Conservation (phyloP, 2,329 filamentous ascomycete genomes). For the Stagonosporopsis vannaccii region DNA sequence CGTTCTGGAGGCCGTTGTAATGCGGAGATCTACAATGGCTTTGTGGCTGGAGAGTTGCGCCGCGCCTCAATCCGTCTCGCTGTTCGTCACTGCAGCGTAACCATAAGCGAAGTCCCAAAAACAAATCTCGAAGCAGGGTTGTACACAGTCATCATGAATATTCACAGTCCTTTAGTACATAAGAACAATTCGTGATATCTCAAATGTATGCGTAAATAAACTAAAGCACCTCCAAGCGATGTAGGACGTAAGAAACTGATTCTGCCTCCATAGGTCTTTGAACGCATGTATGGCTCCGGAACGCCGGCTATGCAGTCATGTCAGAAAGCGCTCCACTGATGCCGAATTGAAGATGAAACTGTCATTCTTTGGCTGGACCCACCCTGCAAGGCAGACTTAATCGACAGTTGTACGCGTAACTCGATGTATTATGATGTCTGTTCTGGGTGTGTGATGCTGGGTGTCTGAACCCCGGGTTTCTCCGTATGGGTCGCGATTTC, state of each 20-base stretch:
- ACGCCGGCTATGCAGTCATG: constrained; percentile 19
- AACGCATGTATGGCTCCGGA: background rate
- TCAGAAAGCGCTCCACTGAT: background rate
- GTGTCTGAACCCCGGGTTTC: constrained; percentile 52
- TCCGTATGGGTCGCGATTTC: constrained; percentile 51
- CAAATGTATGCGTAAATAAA: background rate
- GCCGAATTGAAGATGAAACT: background rate
- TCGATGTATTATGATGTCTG: constrained; percentile 18
- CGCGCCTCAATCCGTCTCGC: background rate
- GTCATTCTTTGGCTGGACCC: background rate
- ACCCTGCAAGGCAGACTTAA: background rate
- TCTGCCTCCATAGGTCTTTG: background rate
- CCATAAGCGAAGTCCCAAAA: background rate
- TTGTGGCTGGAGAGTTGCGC: background rate
- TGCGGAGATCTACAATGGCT: background rate
- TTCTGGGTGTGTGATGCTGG: constrained; percentile 37
- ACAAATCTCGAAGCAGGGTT: background rate
- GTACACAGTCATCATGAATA: background rate
- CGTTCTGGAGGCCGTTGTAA: background rate
- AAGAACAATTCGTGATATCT: background rate
- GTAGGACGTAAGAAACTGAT: background rate
- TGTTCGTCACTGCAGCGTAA: background rate
- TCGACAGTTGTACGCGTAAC: background rate
- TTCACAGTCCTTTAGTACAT: background rate
- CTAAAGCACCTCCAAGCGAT: constrained; percentile 4